Evolutionary conservation across 2,329 filamentous ascomycete genomes (phyloP).

Genomic region (Cladophialophora exuberans): DNA sequence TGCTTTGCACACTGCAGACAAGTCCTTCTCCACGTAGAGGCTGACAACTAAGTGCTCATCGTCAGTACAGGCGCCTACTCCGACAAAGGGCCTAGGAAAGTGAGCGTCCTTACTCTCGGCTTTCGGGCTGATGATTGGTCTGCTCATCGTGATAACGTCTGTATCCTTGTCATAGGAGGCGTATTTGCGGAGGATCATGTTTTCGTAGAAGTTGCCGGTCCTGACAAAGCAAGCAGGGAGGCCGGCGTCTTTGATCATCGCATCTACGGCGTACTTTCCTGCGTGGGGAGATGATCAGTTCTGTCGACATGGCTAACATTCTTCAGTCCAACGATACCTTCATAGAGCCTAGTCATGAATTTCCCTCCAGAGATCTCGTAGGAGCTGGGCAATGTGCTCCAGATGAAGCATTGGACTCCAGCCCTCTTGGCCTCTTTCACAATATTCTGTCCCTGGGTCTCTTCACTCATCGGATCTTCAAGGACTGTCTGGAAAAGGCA

Average conservation of each 20-base stretch:
- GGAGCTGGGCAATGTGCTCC: constrained; percentile 18
- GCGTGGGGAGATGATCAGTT: neutral
- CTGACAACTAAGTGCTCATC: constrained; percentile 7
- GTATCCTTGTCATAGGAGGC: constrained; percentile 11
- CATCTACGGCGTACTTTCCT: constrained; percentile 31
- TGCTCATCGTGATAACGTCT: constrained; percentile 10
- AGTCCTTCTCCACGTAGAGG: constrained; percentile 26
- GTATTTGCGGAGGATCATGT: constrained; percentile 15
- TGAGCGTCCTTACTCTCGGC: constrained; percentile 6
- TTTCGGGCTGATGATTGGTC: constrained; percentile 14
- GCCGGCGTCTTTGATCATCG: constrained; percentile 21
- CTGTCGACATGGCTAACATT: neutral
- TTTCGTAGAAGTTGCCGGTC: constrained; percentile 30
- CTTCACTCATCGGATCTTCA: constrained; percentile 13
- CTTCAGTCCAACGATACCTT: constrained; percentile 6
- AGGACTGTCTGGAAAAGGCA: constrained; percentile 8
- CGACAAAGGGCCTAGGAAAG: neutral
- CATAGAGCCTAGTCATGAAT: constrained; percentile 10
- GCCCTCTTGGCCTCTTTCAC: constrained; percentile 2
- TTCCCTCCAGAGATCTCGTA: constrained; percentile 7
- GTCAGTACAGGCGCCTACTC: neutral
- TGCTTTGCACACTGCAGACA: constrained; percentile 26
- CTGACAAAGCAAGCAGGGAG: constrained; percentile 22
- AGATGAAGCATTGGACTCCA: constrained; percentile 8
- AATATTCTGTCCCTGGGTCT: constrained; percentile 11